Conservation (phyloP, 179 eudicot genomes). For the Patellifolia procumbens region DNA sequence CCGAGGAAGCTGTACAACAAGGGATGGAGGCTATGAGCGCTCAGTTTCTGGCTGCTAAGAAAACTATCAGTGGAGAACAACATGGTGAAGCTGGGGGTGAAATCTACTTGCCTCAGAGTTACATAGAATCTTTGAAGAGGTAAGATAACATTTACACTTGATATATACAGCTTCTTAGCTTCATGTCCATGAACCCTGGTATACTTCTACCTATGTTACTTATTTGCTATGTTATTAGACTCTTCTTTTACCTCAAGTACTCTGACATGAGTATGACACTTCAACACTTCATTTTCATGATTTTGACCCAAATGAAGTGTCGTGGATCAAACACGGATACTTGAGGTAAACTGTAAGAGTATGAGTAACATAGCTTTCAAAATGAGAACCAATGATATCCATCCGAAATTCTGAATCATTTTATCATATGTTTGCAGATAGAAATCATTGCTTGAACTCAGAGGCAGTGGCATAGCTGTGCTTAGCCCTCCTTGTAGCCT, state of each 20-base stretch:
- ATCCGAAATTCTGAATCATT: constrained; percentile 3
- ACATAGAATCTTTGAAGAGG: constrained; percentile 58
- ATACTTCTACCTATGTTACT: not conserved
- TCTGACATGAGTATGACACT: too few relatives aligned
- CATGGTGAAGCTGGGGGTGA: constrained; percentile 98
- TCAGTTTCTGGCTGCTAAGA: constrained; percentile 89
- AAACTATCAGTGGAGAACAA: constrained; percentile 92
- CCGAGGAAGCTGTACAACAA: constrained; percentile 79
- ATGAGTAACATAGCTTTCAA: too few relatives aligned
- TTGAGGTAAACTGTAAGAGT: not conserved
- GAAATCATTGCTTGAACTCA: constrained; percentile 25
- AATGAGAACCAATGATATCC: not conserved
- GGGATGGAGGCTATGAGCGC: constrained; percentile 99
- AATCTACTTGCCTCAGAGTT: constrained; percentile 85
- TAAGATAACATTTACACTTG: constrained; percentile 17
- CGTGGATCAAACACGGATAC: not conserved
- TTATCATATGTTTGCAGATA: constrained; percentile 27
- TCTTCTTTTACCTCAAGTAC: too few relatives aligned
- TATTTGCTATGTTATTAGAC: too few relatives aligned
- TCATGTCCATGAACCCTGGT: not conserved
- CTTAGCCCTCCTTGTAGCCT: constrained; percentile 32
- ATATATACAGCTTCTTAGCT: too few relatives aligned
- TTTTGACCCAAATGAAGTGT: too few relatives aligned
- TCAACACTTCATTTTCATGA: too few relatives aligned
- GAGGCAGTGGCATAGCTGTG: constrained; percentile 23